phyloP scores from a whole-genome alignment of 2,329 filamentous ascomycete species.

The Hyphodiscus sp. region DNA sequence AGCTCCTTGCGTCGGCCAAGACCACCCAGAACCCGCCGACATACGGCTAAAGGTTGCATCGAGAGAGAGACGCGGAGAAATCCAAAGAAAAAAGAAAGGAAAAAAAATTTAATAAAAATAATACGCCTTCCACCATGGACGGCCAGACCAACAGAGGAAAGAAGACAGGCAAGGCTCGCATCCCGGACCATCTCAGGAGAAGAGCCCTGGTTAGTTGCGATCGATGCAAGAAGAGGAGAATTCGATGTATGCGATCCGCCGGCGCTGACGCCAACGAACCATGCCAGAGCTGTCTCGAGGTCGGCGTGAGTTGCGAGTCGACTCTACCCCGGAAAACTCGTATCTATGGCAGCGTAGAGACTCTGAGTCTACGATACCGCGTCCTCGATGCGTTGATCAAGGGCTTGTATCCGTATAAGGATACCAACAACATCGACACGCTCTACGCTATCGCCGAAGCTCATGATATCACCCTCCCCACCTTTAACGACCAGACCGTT shows the following conservation, averaged over 20 bases:
- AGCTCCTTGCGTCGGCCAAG: too few species aligned
- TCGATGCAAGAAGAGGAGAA: conserved; percentile 32
- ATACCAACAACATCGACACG: conserved; percentile 33
- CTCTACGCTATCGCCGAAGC: conserved; percentile 35
- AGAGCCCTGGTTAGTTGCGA: conserved; percentile 33
- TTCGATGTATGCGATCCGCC: conserved; percentile 30
- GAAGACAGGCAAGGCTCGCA: conserved; percentile 29
- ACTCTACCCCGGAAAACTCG: conserved; percentile 38
- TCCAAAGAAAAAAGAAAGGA: too few species aligned
- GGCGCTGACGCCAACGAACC: conserved; percentile 23
- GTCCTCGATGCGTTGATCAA: conserved; percentile 37
- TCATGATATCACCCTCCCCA: conserved; percentile 34
- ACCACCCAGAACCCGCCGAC: too few species aligned
- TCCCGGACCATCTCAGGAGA: conserved; percentile 31
- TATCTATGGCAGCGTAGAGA: conserved; percentile 40
- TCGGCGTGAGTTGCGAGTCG: conserved; percentile 35
- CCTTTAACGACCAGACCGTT: conserved; percentile 21
- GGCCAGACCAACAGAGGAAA: conserved; percentile 15
- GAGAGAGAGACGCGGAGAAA: too few species aligned
- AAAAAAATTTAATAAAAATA: too few species aligned
- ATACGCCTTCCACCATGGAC: conserved; percentile 2
- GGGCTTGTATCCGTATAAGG: conserved; percentile 35
- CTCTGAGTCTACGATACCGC: conserved; percentile 37
- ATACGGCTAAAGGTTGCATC: too few species aligned
- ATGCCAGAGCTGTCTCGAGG: conserved; percentile 35